Conservation (phyloP, 208 protist genomes). For the Leishmania braziliensis region DNA sequence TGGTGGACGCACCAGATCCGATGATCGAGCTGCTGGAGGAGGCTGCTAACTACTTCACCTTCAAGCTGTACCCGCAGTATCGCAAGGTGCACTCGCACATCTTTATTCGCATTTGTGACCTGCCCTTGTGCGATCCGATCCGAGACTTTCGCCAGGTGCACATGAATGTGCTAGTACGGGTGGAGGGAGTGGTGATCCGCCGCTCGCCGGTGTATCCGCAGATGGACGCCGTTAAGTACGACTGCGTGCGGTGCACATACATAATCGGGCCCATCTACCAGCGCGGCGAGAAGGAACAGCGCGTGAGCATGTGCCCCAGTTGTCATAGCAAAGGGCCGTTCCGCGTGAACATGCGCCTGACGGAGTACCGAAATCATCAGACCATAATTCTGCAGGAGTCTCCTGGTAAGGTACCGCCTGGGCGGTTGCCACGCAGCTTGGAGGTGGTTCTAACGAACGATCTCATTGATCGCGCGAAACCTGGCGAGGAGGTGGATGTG, state of each 20-base stretch:
- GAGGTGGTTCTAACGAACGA: slow-evolving; percentile 98
- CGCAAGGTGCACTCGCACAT: slow-evolving; percentile 90
- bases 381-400: slow-evolving; percentile 98
- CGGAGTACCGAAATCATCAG: slow-evolving; percentile 99
- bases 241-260: slow-evolving; percentile 95
- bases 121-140: slow-evolving; percentile 97
- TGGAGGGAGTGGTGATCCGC: slow-evolving; percentile 98
- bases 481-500: slow-evolving; percentile 98
- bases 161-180: slow-evolving; percentile 97
- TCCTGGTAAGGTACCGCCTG: slow-evolving; percentile 97
- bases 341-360: slow-evolving; percentile 96
- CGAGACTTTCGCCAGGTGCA: slow-evolving; percentile 98
- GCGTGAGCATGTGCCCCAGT: slow-evolving; percentile 87
- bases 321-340: slow-evolving; percentile 96
- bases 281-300: slow-evolving; percentile 86
- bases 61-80: slow-evolving; percentile 95
- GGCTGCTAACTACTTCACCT: slow-evolving; percentile 92
- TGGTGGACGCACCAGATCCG: slow-evolving; percentile 95
- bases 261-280: slow-evolving; percentile 94
- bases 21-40: slow-evolving; percentile 99
- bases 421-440: slow-evolving; percentile 97
- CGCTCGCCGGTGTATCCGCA: slow-evolving; percentile 98
- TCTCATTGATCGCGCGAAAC: slow-evolving; percentile 97
- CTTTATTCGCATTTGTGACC: slow-evolving; percentile 97
- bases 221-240: slow-evolving; percentile 96